Conservation (phyloP, 1,284 basidiomycete species). For the Pisolithus thermaeus region DNA sequence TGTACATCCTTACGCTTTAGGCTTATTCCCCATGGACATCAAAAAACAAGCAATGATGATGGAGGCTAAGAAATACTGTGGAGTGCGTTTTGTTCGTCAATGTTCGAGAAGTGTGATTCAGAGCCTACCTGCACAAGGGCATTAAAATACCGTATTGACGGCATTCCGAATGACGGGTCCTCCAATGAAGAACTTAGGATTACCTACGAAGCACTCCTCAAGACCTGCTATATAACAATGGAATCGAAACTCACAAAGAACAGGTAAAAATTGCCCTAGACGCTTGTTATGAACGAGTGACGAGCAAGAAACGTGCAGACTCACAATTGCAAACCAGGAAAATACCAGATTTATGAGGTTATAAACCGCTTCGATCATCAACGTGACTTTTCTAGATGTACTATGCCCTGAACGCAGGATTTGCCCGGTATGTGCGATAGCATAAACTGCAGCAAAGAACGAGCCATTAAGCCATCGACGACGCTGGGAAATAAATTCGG, state of each 20-base stretch:
- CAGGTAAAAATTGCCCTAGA: constrained; percentile 89
- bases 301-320: constrained; percentile 23
- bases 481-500: constrained; percentile 94
- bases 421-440: constrained; percentile 79
- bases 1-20: constrained; percentile 59
- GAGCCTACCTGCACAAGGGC: constrained; percentile 60
- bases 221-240: constrained; percentile 3
- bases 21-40: constrained; percentile 96
- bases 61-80: constrained; percentile 80
- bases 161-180: constrained; percentile 63
- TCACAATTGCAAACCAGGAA: constrained; percentile 88
- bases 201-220: constrained; percentile 41
- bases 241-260: constrained; percentile 71
- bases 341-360: constrained; percentile 87
- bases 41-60: constrained; percentile 87
- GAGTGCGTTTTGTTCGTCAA: constrained; percentile 7
- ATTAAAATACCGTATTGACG: constrained; percentile 75
- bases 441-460: constrained; percentile 90
- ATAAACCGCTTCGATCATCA: constrained; percentile 83
- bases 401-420: constrained; percentile 85
- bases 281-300: not conserved
- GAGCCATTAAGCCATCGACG: constrained; percentile 91
- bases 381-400: constrained; percentile 61
- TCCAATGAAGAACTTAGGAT: constrained; percentile 89
- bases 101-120: not conserved